A percentile compares a stretch with the other conserved stretches of the same genome.
Conservation (phyloP, 164 flowering plant species). For the Aristolochia californica region DNA sequence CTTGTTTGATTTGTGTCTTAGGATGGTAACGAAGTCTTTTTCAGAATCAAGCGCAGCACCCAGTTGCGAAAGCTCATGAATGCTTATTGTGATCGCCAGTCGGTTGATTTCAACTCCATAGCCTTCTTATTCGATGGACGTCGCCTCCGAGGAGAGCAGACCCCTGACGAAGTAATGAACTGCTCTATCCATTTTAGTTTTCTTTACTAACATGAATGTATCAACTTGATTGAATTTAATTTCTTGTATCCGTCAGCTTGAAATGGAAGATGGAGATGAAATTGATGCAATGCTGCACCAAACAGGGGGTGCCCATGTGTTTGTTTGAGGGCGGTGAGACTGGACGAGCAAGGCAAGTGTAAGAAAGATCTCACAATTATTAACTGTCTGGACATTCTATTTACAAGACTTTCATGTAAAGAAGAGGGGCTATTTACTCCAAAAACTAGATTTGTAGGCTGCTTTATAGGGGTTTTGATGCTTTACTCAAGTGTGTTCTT, state of each 20-base stretch:
- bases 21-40: constrained; percentile 39
- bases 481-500: too few relatives aligned
- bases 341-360: too few relatives aligned
- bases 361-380: too few relatives aligned
- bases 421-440: too few relatives aligned
- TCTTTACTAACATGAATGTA: background rate
- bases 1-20: constrained; percentile 3
- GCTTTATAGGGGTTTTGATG: too few relatives aligned
- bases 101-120: constrained; percentile 25
- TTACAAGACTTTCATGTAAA: too few relatives aligned
- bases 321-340: background rate
- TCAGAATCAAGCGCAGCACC: constrained; percentile 33
- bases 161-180: constrained; percentile 36
- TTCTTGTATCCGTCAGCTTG: constrained; percentile 13
- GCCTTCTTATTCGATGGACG: constrained; percentile 35
- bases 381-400: too few relatives aligned
- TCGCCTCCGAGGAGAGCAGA: constrained; percentile 28
- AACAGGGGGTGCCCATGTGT: constrained; percentile 13
- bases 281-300: constrained; percentile 27
- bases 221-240: background rate
- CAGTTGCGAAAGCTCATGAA: constrained; percentile 33
- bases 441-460: too few relatives aligned
- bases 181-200: background rate
- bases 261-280: constrained; percentile 30
- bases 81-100: constrained; percentile 38